Base-by-base conservation (phyloP, 1,284 basidiomycete species). In the Cutaneotrichosporon cavernicola region DNA sequence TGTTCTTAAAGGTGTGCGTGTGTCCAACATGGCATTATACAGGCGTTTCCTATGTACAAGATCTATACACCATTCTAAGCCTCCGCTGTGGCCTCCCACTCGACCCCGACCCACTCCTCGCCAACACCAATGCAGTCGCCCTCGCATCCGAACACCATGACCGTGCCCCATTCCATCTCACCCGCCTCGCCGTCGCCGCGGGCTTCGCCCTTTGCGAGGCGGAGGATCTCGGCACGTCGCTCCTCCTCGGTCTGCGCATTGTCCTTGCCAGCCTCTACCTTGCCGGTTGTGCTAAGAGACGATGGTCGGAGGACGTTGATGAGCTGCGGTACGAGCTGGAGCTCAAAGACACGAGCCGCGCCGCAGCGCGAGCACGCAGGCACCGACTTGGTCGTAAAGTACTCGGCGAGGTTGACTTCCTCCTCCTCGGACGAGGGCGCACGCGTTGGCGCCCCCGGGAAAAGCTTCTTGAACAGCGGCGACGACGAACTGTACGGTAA, bases 141-240 rank as follows among this genome's bases (percentile, higher is more conserved):
- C 65, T 77, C 66, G 66, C 81, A 82, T 4, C 73, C 76, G 66
- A 79, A 82, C 8, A 81, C 76, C 65, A 79, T 67, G 21, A 81
- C 67, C 18, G 67, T 79, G 2, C 81, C 81, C 81, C 81, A 82
- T 60, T 82, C 80, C 81, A 82, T 82, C 63, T 73, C 77, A 14
- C 66, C 72, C 11, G 63, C 64, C 13, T 58, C 68, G 22, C 69
- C 72, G 14, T 62, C 70, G 11, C 65, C 70, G 11, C 64, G 64
- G 46, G 64, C 69, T 30, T 62, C 67, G 46, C 63, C 66, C 40
- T 69, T 65, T 8, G 76, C 75, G 21, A 77, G 60, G 36, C 70
- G 66, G 18, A 68, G 65, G 51, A 78, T 62, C 69, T 80, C 76
- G 57, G 73, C 72, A 63, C 69, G 73, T 60, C 77, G 65, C 66